A percentile compares a stretch with the other conserved stretches of the same genome.
Evolutionary conservation across 176 grass and related monocot genomes (phyloP).

Genomic region (Eremochloa ophiuroides): DNA sequence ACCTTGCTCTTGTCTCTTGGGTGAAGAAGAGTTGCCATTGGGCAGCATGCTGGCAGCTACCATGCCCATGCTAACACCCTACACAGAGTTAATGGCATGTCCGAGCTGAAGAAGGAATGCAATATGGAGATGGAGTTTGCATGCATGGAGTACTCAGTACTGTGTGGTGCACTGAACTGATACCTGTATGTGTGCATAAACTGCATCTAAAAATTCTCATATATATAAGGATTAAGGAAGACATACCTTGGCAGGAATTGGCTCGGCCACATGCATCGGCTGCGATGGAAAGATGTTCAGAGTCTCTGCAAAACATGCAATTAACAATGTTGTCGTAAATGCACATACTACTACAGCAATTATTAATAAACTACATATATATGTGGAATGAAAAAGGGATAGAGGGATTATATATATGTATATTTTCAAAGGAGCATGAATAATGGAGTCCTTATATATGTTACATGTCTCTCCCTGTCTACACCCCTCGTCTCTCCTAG

Average conservation of each 20-base stretch:
- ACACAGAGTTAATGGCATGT: neutral
- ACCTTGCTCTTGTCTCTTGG: slow-evolving; percentile 31
- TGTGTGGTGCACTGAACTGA: too few species aligned
- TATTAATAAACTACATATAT: neutral
- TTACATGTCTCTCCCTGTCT: neutral
- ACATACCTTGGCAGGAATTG: slow-evolving; percentile 46
- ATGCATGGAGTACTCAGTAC: slow-evolving; percentile 7
- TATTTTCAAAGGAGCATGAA: neutral
- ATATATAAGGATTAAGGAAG: too few species aligned
- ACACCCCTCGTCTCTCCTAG: neutral
- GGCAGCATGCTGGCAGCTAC: slow-evolving; percentile 25
- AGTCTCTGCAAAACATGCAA: slow-evolving; percentile 56
- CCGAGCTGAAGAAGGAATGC: too few species aligned
- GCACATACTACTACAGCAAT: neutral
- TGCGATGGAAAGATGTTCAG: slow-evolving; percentile 90
- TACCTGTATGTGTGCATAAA: too few species aligned
- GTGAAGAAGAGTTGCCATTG: slow-evolving; percentile 36
- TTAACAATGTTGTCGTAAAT: neutral
- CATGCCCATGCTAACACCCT: slow-evolving; percentile 29
- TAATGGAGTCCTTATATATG: neutral
- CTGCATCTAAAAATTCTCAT: too few species aligned
- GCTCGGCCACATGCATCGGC: slow-evolving; percentile 64
- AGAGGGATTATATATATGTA: neutral
- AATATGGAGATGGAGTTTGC: neutral
- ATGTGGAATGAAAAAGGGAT: neutral